phyloP scores from a whole-genome alignment of 192 early-diverging fungal genomes.

The Borealophlyctis nickersoniae region DNA sequence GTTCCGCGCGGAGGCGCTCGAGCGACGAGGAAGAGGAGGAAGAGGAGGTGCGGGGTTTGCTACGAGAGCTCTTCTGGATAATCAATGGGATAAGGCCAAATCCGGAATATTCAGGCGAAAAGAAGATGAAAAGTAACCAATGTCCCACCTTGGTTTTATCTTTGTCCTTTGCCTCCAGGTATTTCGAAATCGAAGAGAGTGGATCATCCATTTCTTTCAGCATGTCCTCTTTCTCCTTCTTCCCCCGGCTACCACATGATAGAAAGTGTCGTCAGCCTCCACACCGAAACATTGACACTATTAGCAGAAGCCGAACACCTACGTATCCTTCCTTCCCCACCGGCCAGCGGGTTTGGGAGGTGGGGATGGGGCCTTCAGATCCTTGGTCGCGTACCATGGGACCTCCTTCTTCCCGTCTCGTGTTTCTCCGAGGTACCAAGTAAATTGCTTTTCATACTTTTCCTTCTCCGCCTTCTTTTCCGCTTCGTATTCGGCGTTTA shows the following conservation, averaged over 20 bases:
- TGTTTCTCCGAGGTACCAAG: conserved; percentile 61
- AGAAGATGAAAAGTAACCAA: not conserved
- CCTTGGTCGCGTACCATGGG: conserved; percentile 37
- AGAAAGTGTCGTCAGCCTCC: not conserved
- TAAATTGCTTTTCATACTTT: conserved; percentile 54
- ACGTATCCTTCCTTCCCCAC: not conserved
- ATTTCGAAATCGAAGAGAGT: not conserved
- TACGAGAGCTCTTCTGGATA: not conserved
- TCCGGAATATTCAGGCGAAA: too few species aligned
- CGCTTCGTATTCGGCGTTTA: conserved; percentile 55
- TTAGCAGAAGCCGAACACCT: not conserved
- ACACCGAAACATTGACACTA: not conserved
- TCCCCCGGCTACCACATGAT: not conserved
- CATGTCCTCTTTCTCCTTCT: not conserved
- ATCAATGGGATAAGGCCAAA: not conserved
- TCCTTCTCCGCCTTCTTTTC: conserved; percentile 53
- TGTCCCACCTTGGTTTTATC: not conserved
- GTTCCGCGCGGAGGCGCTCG: conserved; percentile 34
- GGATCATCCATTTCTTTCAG: not conserved
- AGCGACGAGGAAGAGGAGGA: conserved; percentile 17
- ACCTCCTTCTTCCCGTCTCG: conserved; percentile 23
- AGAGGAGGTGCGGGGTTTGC: conserved; percentile 7
- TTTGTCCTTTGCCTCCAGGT: not conserved
- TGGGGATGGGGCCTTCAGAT: conserved; percentile 2
- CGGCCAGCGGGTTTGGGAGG: not conserved